Percentiles rank a stretch among this genome's conserved stretches.
Evolutionary conservation across 2,329 filamentous ascomycete species (phyloP).

Genomic region (Neurospora crassa): DNA sequence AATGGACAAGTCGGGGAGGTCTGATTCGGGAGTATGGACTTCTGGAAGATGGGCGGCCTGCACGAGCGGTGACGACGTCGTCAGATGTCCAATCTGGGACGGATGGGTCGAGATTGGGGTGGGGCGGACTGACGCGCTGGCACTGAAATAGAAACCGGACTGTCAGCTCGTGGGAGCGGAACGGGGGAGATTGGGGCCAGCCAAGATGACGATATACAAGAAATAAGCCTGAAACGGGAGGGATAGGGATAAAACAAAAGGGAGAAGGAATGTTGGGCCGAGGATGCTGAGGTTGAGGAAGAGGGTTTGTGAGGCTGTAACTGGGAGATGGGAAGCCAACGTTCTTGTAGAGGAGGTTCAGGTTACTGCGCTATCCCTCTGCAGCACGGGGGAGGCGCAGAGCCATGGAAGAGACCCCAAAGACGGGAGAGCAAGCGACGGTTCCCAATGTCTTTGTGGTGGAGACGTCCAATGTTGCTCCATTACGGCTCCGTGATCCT

Average conservation of each 20-base stretch:
- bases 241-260: background rate
- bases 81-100: constrained; percentile 59
- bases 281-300: background rate
- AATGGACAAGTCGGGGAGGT: constrained; percentile 14
- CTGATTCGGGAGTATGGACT: constrained; percentile 20
- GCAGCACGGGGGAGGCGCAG: constrained; percentile 16
- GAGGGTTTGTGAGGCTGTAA: background rate
- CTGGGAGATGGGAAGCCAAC: background rate
- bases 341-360: background rate
- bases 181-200: constrained; percentile 7
- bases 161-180: constrained; percentile 1
- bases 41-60: constrained; percentile 45
- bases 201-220: constrained; percentile 8
- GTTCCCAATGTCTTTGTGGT: background rate
- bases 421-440: background rate
- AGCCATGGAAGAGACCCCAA: background rate
- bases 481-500: background rate
- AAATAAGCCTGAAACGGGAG: constrained; percentile 1
- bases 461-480: background rate
- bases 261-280: background rate
- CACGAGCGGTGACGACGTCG: constrained; percentile 58
- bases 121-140: constrained; percentile 29
- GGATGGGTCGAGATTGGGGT: constrained; percentile 47
- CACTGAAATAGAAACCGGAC: constrained; percentile 3
- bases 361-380: background rate